These are phyloP conservation scores for Nothophaeocryptopus gaeumannii DNA, from an alignment of 2,329 filamentous ascomycete species.

Conservation along the genomic window DNA sequence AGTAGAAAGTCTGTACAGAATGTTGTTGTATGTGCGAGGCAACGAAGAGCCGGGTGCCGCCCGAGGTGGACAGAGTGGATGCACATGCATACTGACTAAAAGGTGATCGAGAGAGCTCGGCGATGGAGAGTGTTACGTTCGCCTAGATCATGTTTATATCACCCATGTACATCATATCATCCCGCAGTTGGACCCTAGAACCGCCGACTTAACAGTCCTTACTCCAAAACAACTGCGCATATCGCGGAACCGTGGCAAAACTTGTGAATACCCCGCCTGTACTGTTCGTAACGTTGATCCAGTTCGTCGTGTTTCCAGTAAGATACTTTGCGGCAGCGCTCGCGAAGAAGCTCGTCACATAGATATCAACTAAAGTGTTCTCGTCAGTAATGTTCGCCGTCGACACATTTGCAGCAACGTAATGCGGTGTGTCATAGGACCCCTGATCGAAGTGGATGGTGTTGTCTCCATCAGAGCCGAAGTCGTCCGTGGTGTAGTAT, in stretches of 20 bases:
- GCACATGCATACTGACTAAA: too few relatives aligned
- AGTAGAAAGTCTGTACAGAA: too few relatives aligned
- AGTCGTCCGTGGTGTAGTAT: conserved; percentile 57
- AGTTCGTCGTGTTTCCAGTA: conserved; percentile 17
- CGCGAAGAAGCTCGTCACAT: conserved; percentile 21
- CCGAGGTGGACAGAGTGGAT: too few relatives aligned
- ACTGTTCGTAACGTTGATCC: conserved; percentile 22
- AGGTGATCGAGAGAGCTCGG: too few relatives aligned
- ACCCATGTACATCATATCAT: too few relatives aligned
- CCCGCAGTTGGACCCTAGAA: too few relatives aligned
- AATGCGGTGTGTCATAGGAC: conserved; percentile 14
- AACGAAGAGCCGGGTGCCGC: too few relatives aligned
- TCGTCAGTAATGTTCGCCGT: conserved; percentile 20
- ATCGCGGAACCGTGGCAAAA: conserved; percentile 19
- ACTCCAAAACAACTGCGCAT: conserved; percentile 19
- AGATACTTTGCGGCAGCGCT: conserved; percentile 19
- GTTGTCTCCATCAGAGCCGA: conserved; percentile 57
- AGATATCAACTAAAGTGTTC: conserved; percentile 22
- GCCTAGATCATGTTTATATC: too few relatives aligned
- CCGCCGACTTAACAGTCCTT: conserved; percentile 17
- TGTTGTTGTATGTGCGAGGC: too few relatives aligned
- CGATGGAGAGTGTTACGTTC: too few relatives aligned
- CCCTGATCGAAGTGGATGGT: conserved; percentile 45
- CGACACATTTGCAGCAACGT: conserved; percentile 22
- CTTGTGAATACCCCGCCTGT: conserved; percentile 18